phyloP scores from a whole-genome alignment of 768 basidiomycete species.

The Mycena galericulata region DNA sequence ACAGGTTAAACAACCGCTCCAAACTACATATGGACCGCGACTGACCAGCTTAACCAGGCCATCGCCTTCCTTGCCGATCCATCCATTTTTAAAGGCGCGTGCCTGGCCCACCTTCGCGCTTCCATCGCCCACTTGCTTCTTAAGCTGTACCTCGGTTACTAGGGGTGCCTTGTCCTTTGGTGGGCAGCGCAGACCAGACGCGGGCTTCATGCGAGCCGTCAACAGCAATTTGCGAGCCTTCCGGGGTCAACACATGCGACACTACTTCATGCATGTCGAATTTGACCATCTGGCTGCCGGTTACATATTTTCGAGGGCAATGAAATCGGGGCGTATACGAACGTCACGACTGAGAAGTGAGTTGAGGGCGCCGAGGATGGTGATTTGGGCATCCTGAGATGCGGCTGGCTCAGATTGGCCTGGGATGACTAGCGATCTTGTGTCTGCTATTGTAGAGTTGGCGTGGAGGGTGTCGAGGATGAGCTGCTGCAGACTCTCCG shows the following conservation, averaged over 20 bases:
- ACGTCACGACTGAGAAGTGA: conserved; percentile 90
- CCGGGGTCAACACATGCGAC: conserved; percentile 80
- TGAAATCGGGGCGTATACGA: conserved; percentile 40
- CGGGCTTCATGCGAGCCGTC: conserved; percentile 95
- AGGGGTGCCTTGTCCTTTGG: conserved; percentile 76
- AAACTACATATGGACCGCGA: conserved; percentile 35
- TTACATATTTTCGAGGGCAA: conserved; percentile 23
- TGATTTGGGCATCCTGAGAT: conserved; percentile 83
- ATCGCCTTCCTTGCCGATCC: conserved; percentile 93
- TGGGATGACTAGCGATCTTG: conserved; percentile 75
- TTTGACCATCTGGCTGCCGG: conserved; percentile 76
- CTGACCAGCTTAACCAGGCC: conserved; percentile 89
- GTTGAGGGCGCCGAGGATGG: conserved; percentile 91
- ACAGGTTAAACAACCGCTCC: conserved; percentile 20
- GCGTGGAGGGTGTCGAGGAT: conserved; percentile 79
- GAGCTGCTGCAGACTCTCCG: conserved; percentile 84
- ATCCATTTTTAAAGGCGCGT: conserved; percentile 95
- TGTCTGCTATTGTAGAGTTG: conserved; percentile 70
- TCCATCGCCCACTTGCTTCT: conserved; percentile 85
- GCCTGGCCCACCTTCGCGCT: conserved; percentile 94
- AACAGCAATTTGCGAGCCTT: conserved; percentile 82
- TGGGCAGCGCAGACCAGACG: conserved; percentile 88
- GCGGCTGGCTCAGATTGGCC: conserved; percentile 68
- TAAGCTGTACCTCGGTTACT: conserved; percentile 76
- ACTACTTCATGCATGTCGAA: conserved; percentile 84